These are phyloP conservation scores for Trichosporon sp. DNA, from an alignment of 1,284 basidiomycete species.

Conservation along the genomic window DNA sequence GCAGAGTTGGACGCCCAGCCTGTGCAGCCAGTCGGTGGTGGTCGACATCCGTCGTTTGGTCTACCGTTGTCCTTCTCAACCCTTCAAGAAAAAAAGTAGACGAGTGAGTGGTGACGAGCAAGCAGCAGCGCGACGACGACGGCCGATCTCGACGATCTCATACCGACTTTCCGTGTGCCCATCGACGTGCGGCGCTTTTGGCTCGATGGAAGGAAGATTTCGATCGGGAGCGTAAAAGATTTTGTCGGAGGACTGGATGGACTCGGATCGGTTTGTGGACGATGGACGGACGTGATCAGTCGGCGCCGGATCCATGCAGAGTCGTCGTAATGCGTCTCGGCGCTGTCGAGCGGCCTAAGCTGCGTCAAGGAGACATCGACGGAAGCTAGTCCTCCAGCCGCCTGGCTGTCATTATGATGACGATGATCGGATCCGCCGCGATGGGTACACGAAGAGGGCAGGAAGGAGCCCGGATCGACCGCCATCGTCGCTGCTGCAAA, in stretches of 20 bases:
- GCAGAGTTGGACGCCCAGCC: not conserved
- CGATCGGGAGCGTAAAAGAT: not conserved
- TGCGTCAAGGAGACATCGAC: not conserved
- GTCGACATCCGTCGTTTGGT: slow-evolving; percentile 4
- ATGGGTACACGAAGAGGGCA: not conserved
- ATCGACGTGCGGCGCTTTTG: not conserved
- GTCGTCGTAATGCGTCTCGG: not conserved
- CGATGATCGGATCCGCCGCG: not conserved
- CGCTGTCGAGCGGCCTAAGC: not conserved
- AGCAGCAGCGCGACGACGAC: not conserved
- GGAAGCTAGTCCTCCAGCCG: no score
- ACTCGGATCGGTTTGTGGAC: not conserved
- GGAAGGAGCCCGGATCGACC: not conserved
- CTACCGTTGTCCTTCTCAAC: slow-evolving; percentile 6
- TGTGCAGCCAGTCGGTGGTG: not conserved
- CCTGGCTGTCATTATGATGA: no score
- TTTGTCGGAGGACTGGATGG: not conserved
- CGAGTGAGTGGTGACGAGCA: slow-evolving; percentile 16
- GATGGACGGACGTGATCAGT: not conserved
- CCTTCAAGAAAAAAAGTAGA: slow-evolving; percentile 19
- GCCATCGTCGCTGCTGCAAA: not conserved
- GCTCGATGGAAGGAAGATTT: not conserved
- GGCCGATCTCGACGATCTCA: not conserved
- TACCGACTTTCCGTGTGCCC: not conserved
- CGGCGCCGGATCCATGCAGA: not conserved